Evolutionary conservation across 202 grass and related monocot genomes (phyloP), one percentile per base, ranked within the genome.

Genomic region (Hordeum pubiflorum): DNA sequence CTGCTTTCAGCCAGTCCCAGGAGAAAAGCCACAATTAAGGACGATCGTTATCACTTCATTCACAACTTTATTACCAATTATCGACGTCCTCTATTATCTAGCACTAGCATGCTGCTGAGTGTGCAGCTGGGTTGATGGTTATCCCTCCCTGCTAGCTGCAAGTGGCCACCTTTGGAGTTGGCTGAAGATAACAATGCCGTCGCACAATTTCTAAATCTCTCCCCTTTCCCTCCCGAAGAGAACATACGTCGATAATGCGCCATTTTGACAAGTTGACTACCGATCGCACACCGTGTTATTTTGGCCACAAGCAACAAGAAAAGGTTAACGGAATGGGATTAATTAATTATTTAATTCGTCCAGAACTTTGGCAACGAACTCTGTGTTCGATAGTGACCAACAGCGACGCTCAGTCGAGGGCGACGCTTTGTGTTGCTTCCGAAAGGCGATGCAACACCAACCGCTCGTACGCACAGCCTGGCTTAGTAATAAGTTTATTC

Each of bases 361-460:
- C n/a, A 14, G 0, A 43, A 17, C 22, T 22, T 63, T 31, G 38
- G 67, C 32, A 62, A 63, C 50, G 15, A 55, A 55, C 57, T 61
- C 79, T 48, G 79, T 5, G 44, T 40, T 85, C 9, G 37, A 76
- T 58, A 59, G 4, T 77, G 78, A 58, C 48, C 64, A 63, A 61
- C 38, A 65, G 32, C 39, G 31, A 75, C 55, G 75, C 7, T 55
- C 13, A 10, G 39, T 15, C 5, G 6, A 88, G 37, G 39, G 11
- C 44, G 73, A 74, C 29, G 50, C 48, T 67, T 79, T 79, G 23
- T 57, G 57, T 36, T 89, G 77, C 78, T 37, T 89, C 72, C 82
- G 46, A 89, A 89, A 89, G 72, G 24, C 34, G 69, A 71, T 12
- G 72, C 87, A 81, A 56, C 14, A 41, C 26, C 21, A 70, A 58